phyloP scores from a whole-genome alignment of 2,329 filamentous ascomycete species.

The Cladophialophora chaetospira region DNA sequence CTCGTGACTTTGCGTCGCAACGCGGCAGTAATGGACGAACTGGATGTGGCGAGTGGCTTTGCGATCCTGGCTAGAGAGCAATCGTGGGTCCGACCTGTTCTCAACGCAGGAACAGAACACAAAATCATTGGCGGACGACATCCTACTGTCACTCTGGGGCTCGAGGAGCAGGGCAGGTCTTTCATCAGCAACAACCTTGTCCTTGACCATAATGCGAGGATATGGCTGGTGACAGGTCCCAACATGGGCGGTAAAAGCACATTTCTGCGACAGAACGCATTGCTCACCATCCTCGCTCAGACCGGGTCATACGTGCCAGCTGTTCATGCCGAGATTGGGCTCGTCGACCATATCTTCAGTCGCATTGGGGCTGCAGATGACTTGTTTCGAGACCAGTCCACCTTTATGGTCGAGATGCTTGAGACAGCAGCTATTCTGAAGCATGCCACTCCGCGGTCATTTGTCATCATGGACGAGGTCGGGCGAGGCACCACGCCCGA shows the following conservation, averaged over 20 bases:
- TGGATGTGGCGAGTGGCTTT: conserved; percentile 87
- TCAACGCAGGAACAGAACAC: conserved; percentile 67
- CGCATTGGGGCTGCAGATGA: conserved; percentile 93
- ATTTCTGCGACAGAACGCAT: conserved; percentile 90
- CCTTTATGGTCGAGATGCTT: conserved; percentile 99
- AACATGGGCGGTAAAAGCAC: conserved; percentile 99
- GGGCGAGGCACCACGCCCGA: conserved; percentile 91
- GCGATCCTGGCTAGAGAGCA: conserved; percentile 76
- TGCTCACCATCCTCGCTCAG: conserved; percentile 92
- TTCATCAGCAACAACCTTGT: conserved; percentile 88
- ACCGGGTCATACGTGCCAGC: conserved; percentile 92
- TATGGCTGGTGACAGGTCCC: conserved; percentile 73
- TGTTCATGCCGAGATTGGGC: conserved; percentile 77
- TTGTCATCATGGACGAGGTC: conserved; percentile 98
- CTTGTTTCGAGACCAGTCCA: conserved; percentile 90
- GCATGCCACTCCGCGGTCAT: conserved; percentile 77
- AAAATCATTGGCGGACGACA: conserved; percentile 85
- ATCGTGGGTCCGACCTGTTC: conserved; percentile 69
- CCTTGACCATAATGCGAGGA: conserved; percentile 72
- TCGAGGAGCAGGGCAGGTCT: conserved; percentile 74
- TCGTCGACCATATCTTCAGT: conserved; percentile 96
- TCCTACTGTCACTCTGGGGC: conserved; percentile 83
- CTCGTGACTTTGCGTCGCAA: conserved; percentile 86
- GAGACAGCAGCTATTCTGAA: conserved; percentile 90
- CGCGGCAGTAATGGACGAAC: conserved; percentile 85